phyloP scores from a whole-genome alignment of 805 yeast genomes.

The Saccharomycopsis malanga region DNA sequence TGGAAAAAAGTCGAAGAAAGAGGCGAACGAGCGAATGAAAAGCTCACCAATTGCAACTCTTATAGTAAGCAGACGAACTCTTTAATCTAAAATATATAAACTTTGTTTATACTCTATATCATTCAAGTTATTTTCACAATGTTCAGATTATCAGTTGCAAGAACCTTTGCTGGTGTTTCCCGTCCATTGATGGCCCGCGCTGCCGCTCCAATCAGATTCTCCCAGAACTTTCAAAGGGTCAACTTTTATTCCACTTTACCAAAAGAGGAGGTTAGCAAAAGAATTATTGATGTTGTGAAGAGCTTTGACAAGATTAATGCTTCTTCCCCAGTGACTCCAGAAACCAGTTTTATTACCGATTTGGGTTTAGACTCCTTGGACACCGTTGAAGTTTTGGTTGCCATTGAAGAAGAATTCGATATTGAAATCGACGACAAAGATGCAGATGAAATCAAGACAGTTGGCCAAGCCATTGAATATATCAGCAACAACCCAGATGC shows the following conservation, averaged over 20 bases:
- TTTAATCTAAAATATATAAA: too few relatives aligned
- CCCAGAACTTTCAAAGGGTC: constrained; percentile 2
- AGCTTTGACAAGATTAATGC: constrained; percentile 47
- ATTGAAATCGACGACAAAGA: constrained; percentile 71
- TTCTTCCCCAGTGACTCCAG: constrained; percentile 26
- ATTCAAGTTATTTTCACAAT: not conserved
- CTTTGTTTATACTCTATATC: too few relatives aligned
- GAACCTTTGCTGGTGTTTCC: constrained; percentile 5
- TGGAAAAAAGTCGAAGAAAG: not conserved
- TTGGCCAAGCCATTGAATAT: constrained; percentile 78
- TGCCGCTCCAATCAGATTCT: constrained; percentile 1
- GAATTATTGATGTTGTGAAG: constrained; percentile 57
- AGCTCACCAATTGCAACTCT: not conserved
- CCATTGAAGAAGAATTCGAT: constrained; percentile 61
- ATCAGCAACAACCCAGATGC: constrained; percentile 53
- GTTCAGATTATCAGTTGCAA: constrained; percentile 17
- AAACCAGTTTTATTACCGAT: constrained; percentile 54
- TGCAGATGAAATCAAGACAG: constrained; percentile 81
- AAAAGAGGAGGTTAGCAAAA: constrained; percentile 26
- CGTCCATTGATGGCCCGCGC: constrained; percentile 4
- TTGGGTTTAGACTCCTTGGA: constrained; percentile 67
- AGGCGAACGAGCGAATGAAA: not conserved
- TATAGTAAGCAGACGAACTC: not conserved
- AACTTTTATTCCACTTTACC: constrained; percentile 17
- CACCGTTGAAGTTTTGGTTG: constrained; percentile 65